Evolutionary conservation across 2,329 filamentous ascomycete genomes (phyloP), one percentile per base, ranked within the genome.

Genomic region (Trichoderma sp.): DNA sequence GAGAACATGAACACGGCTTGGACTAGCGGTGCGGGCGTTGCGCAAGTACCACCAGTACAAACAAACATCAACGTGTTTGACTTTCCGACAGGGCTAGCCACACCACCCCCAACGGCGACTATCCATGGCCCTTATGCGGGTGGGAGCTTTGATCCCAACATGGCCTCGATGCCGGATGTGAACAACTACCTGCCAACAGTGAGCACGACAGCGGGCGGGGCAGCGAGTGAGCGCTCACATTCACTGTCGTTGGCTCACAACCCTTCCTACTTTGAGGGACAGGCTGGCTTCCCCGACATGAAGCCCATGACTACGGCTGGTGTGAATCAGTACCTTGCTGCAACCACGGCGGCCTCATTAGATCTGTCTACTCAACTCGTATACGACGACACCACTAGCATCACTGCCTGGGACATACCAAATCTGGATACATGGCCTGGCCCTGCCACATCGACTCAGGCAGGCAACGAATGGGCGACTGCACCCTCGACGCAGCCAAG

Each of bases 101-200:
- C 90, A 6, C 89, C 90, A 29, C 89, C 89, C 4, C 89, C 88
- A 5, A 89, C 87, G 2, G 89, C 88, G 1, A 86, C 86, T 2
- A 81, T 91, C 16, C 85, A 87, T 29, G 84, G 84, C 50, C 85
- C 86, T 0, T 89, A 88, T 78, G 83, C 86, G 59, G 79, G 83
- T 18, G 85, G 85, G 76, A 84, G 84, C 76, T 89, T 89, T 79
- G 87, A 88, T 67, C 80, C 83, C 66, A 78, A 75, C 75, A 81
- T 84, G 79, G 79, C 81, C 31, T 67, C 79, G 4, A 79, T 80
- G 63, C 79, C 79, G 35, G 80, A 80, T 33, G 81, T 83, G 53
- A 79, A 78, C 72, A 50, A 62, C 29, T 85, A 82, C 74, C 71
- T 85, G 71, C 79, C 71, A 73, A 73, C 71, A 64, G 71, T 73